Percentiles rank a stretch among this genome's conserved stretches.
phyloP scores from a whole-genome alignment of 768 basidiomycete genomes.

The Rhizopogon salebrosus region DNA sequence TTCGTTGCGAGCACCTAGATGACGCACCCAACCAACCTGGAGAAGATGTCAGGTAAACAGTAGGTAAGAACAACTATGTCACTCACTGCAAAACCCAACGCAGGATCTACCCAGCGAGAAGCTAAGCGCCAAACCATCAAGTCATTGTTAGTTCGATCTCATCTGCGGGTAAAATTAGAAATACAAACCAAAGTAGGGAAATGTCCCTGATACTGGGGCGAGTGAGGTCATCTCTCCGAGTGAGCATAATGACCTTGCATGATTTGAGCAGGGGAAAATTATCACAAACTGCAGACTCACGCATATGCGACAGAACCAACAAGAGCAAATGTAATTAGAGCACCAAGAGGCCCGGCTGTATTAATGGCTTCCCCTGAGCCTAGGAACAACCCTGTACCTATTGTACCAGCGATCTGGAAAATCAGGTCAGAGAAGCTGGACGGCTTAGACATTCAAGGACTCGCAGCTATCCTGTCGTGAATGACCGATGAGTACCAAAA shows the following conservation, averaged over 20 bases:
- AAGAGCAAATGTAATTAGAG: conserved; percentile 55
- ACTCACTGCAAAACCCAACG: conserved; percentile 53
- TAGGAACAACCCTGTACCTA: conserved; percentile 71
- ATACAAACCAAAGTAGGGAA: conserved; percentile 60
- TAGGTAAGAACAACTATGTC: conserved; percentile 12
- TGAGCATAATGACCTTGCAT: conserved; percentile 49
- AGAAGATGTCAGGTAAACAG: neutral
- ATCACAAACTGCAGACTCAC: conserved; percentile 29
- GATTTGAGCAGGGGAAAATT: conserved; percentile 10
- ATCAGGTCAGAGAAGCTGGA: neutral
- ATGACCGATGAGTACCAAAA: neutral
- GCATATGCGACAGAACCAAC: conserved; percentile 65
- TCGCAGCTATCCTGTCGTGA: conserved; percentile 52
- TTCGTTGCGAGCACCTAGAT: neutral
- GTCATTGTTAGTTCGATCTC: neutral
- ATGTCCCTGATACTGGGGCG: conserved; percentile 75
- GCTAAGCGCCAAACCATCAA: conserved; percentile 24
- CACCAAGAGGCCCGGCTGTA: conserved; percentile 61
- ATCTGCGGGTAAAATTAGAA: neutral
- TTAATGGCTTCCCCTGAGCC: conserved; percentile 59
- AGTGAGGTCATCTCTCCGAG: conserved; percentile 78
- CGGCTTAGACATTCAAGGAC: conserved; percentile 10
- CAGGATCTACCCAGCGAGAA: conserved; percentile 54
- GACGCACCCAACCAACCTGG: conserved; percentile 10
- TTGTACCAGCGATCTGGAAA: conserved; percentile 63